Evolutionary conservation across 2,329 filamentous ascomycete species (phyloP).

Genomic region (Ramularia endophylla): DNA sequence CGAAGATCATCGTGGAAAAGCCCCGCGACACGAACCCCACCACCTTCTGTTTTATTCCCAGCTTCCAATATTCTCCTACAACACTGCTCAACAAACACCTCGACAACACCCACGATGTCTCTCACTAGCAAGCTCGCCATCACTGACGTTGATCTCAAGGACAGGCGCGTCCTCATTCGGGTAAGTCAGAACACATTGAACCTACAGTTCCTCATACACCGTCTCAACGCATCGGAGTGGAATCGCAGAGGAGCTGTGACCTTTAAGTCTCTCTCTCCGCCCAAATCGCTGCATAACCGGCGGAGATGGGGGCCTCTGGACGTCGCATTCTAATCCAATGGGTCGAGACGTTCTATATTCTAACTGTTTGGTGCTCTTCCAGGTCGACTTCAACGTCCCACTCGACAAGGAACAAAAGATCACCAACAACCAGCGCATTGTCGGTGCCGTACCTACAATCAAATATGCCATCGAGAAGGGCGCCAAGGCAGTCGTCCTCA

Average conservation of each 20-base stretch:
- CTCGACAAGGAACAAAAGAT: constrained; percentile 89
- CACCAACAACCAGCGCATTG: constrained; percentile 98
- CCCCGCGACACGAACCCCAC: too few species aligned
- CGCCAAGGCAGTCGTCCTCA: constrained; percentile 71
- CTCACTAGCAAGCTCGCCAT: constrained; percentile 98
- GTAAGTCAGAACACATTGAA: constrained; percentile 40
- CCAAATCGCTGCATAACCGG: too few species aligned
- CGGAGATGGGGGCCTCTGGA: too few species aligned
- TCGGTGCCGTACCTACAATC: constrained; percentile 60
- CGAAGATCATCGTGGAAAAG: too few species aligned
- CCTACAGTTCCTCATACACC: background rate
- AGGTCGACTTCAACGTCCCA: constrained; percentile 99
- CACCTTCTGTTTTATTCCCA: too few species aligned
- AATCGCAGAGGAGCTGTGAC: too few species aligned
- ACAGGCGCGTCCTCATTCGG: constrained; percentile 95
- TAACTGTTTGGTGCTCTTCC: constrained; percentile 6
- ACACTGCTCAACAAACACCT: background rate
- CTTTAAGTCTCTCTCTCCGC: too few species aligned
- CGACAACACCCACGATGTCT: constrained; percentile 63
- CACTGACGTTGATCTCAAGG: constrained; percentile 93
- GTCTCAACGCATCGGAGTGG: background rate
- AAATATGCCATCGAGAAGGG: constrained; percentile 37
- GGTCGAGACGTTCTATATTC: background rate
- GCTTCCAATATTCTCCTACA: background rate
- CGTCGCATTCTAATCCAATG: too few species aligned